Evolutionary conservation across 2,329 filamentous ascomycete species (phyloP).

Genomic region (Sclerotinia trifoliorum): DNA sequence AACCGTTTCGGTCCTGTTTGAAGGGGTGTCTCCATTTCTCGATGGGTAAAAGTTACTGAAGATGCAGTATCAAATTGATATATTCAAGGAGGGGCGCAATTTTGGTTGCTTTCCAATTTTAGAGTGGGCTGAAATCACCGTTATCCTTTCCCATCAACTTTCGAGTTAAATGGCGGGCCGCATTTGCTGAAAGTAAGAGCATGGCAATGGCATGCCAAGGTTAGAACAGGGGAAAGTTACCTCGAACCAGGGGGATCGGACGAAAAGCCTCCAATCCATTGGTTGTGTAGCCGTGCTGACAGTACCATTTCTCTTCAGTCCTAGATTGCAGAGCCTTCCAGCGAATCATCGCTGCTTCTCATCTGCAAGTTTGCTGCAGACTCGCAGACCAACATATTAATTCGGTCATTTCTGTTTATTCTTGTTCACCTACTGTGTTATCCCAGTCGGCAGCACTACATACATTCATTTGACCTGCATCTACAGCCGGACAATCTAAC

Average conservation of each 20-base stretch:
- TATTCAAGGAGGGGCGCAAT: constrained; percentile 28
- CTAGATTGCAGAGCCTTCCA: constrained; percentile 18
- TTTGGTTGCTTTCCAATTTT: constrained; percentile 26
- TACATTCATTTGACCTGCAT: constrained; percentile 15
- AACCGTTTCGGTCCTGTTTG: not conserved
- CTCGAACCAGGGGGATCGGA: constrained; percentile 20
- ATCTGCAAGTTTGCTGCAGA: constrained; percentile 21
- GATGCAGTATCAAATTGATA: constrained; percentile 5
- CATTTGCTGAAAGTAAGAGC: constrained; percentile 21
- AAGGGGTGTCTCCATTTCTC: not conserved
- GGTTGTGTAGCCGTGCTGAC: constrained; percentile 23
- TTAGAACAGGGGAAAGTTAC: constrained; percentile 15
- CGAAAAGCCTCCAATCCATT: constrained; percentile 22
- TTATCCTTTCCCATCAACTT: constrained; percentile 20
- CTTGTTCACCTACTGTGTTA: constrained; percentile 11
- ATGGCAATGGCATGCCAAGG: constrained; percentile 20
- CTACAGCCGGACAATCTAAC: constrained; percentile 19
- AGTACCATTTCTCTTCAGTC: constrained; percentile 17
- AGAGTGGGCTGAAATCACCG: constrained; percentile 26
- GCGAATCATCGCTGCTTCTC: constrained; percentile 16
- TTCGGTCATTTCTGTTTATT: constrained; percentile 22
- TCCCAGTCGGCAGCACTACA: constrained; percentile 15
- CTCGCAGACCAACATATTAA: not conserved
- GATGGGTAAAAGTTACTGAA: not conserved
- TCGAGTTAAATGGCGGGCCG: constrained; percentile 15